Conservation (phyloP, 805 yeast species). For the Huiozyma naganishii region DNA sequence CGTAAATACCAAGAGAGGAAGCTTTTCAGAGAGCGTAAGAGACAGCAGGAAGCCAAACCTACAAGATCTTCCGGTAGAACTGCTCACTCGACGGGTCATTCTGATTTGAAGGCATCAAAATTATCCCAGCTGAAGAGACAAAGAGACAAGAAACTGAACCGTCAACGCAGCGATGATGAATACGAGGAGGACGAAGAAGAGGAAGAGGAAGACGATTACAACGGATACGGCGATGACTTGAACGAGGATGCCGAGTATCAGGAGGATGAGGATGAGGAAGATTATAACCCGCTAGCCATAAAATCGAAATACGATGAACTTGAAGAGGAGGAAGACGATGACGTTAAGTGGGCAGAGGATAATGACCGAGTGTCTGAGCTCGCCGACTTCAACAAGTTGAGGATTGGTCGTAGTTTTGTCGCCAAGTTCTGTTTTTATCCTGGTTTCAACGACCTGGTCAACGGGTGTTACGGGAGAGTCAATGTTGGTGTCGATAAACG, state of each 20-base stretch:
- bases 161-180: conserved; percentile 35
- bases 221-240: conserved; percentile 30
- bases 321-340: conserved; percentile 38
- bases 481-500: conserved; percentile 65
- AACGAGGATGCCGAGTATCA: conserved; percentile 32
- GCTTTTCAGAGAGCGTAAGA: conserved; percentile 67
- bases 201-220: conserved; percentile 34
- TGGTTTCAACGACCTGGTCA: conserved; percentile 57
- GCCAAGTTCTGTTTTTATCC: conserved; percentile 73
- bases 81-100: conserved; percentile 30
- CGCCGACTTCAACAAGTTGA: conserved; percentile 58
- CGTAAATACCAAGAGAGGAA: conserved; percentile 78
- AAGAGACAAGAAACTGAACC: conserved; percentile 47
- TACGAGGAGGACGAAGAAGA: conserved; percentile 31
- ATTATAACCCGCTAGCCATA: conserved; percentile 28
- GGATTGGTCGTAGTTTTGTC: conserved; percentile 69
- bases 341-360: conserved; percentile 38
- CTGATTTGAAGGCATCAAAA: conserved; percentile 37
- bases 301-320: conserved; percentile 24
- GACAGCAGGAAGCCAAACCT: conserved; percentile 20
- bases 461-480: conserved; percentile 72
- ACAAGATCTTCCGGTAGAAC: conserved; percentile 26
- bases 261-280: conserved; percentile 35
- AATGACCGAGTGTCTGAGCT: conserved; percentile 38
- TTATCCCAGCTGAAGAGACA: conserved; percentile 66